Evolutionary conservation across 2,329 filamentous ascomycete genomes (phyloP).

Genomic region (Aspergillus eucalypticola): DNA sequence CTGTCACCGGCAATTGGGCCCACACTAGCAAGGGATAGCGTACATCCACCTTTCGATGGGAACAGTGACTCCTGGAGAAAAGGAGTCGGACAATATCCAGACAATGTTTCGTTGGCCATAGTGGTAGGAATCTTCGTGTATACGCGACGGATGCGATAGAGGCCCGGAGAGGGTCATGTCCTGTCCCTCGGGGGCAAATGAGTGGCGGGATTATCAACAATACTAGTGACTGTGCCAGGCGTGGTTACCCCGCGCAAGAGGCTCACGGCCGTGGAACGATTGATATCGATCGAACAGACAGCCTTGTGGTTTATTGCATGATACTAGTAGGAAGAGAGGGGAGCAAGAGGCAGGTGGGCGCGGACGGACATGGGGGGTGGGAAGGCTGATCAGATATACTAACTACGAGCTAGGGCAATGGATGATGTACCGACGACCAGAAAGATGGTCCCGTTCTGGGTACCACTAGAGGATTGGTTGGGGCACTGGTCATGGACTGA

Average conservation of each 20-base stretch:
- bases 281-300: slow-evolving; percentile 11
- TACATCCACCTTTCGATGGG: slow-evolving; percentile 66
- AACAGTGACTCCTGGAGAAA: slow-evolving; percentile 68
- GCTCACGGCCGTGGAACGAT: slow-evolving; percentile 22
- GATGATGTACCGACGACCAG: slow-evolving; percentile 4
- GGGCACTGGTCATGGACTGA: slow-evolving; percentile 13
- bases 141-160: slow-evolving; percentile 13
- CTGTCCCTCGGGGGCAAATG: neutral
- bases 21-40: slow-evolving; percentile 28
- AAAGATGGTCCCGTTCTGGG: slow-evolving; percentile 1
- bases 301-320: slow-evolving; percentile 9
- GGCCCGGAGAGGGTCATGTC: slow-evolving; percentile 17
- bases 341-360: slow-evolving; percentile 14
- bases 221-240: slow-evolving; percentile 1
- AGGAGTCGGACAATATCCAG: slow-evolving; percentile 64
- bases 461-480: slow-evolving; percentile 8
- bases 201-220: neutral
- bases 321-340: slow-evolving; percentile 10
- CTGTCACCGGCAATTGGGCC: slow-evolving; percentile 26
- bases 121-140: slow-evolving; percentile 12
- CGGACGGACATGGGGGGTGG: slow-evolving; percentile 8
- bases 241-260: slow-evolving; percentile 22
- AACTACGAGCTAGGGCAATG: slow-evolving; percentile 8
- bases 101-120: slow-evolving; percentile 25
- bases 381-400: slow-evolving; percentile 26